phyloP scores from a whole-genome alignment of 2,329 filamentous ascomycete species.

The Cryphonectria japonica region DNA sequence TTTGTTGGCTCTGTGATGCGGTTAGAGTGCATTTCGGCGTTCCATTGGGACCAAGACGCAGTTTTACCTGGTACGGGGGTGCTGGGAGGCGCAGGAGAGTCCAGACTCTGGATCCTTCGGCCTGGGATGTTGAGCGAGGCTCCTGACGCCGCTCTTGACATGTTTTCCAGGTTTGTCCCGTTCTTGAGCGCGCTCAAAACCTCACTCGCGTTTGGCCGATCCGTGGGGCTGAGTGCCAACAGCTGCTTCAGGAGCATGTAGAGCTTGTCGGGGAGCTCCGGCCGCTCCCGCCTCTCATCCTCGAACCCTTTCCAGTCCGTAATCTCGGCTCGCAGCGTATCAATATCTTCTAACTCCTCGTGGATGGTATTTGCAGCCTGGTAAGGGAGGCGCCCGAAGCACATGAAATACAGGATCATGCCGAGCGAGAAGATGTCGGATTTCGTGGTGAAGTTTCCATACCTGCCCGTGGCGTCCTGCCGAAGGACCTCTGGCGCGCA shows the following conservation, averaged over 20 bases:
- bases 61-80: conserved; percentile 51
- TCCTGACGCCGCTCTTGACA: conserved; percentile 40
- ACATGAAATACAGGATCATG: conserved; percentile 99
- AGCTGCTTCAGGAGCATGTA: conserved; percentile 84
- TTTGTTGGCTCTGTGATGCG: conserved; percentile 39
- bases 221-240: conserved; percentile 73
- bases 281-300: conserved; percentile 72
- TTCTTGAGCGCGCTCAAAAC: conserved; percentile 79
- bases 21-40: conserved; percentile 19
- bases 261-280: conserved; percentile 82
- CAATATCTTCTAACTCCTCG: conserved; percentile 90
- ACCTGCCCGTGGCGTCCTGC: conserved; percentile 68
- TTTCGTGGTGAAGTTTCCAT: conserved; percentile 94
- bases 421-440: conserved; percentile 98
- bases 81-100: conserved; percentile 55
- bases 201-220: conserved; percentile 83
- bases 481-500: conserved; percentile 93
- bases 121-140: conserved; percentile 47
- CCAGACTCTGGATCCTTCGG: conserved; percentile 57
- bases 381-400: conserved; percentile 89
- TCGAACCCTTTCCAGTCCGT: conserved; percentile 85
- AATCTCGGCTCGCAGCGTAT: conserved; percentile 84
- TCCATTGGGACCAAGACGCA: conserved; percentile 23
- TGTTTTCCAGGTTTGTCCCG: conserved; percentile 56
- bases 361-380: conserved; percentile 79